These are phyloP conservation scores for Borovskyia barvae DNA, from an alignment of 208 protist species.

Conservation along the genomic window DNA sequence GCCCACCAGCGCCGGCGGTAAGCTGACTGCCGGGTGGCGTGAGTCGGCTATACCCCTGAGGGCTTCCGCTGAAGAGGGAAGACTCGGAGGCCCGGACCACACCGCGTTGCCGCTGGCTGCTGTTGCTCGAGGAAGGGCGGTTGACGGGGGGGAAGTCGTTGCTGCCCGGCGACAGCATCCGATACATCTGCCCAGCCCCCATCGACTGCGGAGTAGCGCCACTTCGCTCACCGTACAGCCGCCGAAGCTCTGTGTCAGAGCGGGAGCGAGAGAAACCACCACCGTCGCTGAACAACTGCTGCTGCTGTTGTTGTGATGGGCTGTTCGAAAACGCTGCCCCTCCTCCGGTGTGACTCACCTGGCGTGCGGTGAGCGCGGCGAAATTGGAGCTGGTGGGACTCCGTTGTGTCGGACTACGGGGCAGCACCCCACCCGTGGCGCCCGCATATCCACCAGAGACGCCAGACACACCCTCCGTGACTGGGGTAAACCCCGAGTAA, in stretches of 20 bases:
- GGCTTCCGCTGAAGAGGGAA: constrained; percentile 7
- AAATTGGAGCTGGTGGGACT: not conserved
- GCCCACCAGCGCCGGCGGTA: constrained; percentile 1
- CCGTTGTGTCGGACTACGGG: constrained; percentile 6
- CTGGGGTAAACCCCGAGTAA: no score
- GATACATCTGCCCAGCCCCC: not conserved
- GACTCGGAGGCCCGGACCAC: constrained; percentile 25
- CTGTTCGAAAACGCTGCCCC: no score
- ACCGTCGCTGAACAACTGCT: not conserved
- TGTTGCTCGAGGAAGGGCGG: not conserved
- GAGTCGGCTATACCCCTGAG: constrained; percentile 9
- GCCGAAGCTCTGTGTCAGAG: constrained; percentile 22
- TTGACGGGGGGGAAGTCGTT: not conserved
- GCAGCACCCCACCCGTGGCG: no score
- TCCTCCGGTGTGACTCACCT: no score
- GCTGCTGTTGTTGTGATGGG: no score
- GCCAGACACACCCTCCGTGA: no score
- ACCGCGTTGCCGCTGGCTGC: constrained; percentile 11
- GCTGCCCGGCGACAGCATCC: not conserved
- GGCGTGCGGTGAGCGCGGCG: no score
- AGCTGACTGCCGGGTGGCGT: constrained; percentile 3
- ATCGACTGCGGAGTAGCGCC: not conserved
- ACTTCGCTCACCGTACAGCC: constrained; percentile 16
- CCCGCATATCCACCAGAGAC: no score
- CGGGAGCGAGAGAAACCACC: constrained; percentile 5